Evolutionary conservation across 192 early-diverging fungal genomes (phyloP).

Genomic region (Linnemannia zychae): DNA sequence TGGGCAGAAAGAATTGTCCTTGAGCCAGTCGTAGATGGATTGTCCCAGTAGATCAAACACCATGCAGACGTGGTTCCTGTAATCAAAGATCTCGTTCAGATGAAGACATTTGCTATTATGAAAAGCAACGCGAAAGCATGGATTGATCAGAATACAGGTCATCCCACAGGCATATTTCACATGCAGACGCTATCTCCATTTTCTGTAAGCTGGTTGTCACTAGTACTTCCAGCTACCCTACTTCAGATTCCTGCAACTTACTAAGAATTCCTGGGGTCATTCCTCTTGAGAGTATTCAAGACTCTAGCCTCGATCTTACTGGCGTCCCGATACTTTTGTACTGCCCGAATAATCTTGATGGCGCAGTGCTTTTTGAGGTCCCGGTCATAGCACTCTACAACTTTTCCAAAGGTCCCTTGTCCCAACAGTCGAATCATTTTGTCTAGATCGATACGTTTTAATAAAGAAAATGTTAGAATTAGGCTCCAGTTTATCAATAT

Average conservation of each 20-base stretch:
- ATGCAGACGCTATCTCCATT: not conserved
- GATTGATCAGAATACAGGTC: conserved; percentile 4
- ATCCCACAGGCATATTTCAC: not conserved
- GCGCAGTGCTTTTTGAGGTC: conserved; percentile 72
- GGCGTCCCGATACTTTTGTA: conserved; percentile 96
- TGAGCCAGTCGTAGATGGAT: conserved; percentile 96
- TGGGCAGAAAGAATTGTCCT: conserved; percentile 90
- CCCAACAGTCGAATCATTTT: conserved; percentile 89
- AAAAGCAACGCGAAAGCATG: conserved; percentile 7
- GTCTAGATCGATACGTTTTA: conserved; percentile 65
- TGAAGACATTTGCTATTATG: conserved; percentile 87
- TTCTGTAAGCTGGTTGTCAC: not conserved
- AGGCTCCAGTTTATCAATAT: not conserved
- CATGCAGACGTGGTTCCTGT: conserved; percentile 97
- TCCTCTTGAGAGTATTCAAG: conserved; percentile 80
- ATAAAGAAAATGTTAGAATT: not conserved
- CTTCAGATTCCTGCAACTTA: conserved; percentile 53
- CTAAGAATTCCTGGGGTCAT: conserved; percentile 86
- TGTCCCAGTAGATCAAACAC: conserved; percentile 93
- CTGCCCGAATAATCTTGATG: conserved; percentile 94
- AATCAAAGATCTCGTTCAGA: conserved; percentile 86
- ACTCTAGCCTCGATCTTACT: conserved; percentile 91
- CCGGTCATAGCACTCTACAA: conserved; percentile 89
- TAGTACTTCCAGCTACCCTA: not conserved
- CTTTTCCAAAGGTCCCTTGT: conserved; percentile 99